Conservation (phyloP, 192 early-diverging fungal genomes). For the Obelidium mucronatum region DNA sequence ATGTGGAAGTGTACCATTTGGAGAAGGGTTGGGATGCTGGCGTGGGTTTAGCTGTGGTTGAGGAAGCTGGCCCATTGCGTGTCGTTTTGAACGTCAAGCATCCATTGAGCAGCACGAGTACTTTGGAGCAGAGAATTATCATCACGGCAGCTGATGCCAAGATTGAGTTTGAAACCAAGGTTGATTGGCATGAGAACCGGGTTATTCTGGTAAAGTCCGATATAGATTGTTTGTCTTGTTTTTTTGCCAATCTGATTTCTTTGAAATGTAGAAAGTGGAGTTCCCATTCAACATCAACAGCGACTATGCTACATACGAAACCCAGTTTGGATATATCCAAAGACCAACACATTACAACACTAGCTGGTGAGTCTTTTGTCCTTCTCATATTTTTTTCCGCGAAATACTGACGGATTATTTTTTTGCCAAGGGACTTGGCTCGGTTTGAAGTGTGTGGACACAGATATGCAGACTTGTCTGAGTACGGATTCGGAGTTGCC, state of each 20-base stretch:
- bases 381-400: too few relatives aligned
- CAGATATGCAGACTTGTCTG: slow-evolving; percentile 96
- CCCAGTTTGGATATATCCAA: slow-evolving; percentile 91
- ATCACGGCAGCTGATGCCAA: slow-evolving; percentile 73
- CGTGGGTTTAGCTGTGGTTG: slow-evolving; percentile 63
- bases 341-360: slow-evolving; percentile 97
- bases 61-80: slow-evolving; percentile 83
- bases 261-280: slow-evolving; percentile 81
- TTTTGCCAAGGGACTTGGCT: slow-evolving; percentile 84
- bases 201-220: slow-evolving; percentile 83
- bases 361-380: slow-evolving; percentile 66
- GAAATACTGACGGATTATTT: too few relatives aligned
- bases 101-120: slow-evolving; percentile 70
- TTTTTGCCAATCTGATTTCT: background rate
- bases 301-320: slow-evolving; percentile 93
- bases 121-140: slow-evolving; percentile 76
- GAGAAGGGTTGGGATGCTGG: slow-evolving; percentile 77
- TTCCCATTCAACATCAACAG: slow-evolving; percentile 86
- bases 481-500: slow-evolving; percentile 94
- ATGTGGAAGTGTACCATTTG: slow-evolving; percentile 91
- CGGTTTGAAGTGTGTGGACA: slow-evolving; percentile 98
- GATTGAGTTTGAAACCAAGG: slow-evolving; percentile 88
- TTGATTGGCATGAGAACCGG: slow-evolving; percentile 93
- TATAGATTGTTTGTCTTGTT: background rate
- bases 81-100: slow-evolving; percentile 75